Evolutionary conservation across 495 filamentous ascomycete species (phyloP).

Genomic region (Xylaria flabelliformis): DNA sequence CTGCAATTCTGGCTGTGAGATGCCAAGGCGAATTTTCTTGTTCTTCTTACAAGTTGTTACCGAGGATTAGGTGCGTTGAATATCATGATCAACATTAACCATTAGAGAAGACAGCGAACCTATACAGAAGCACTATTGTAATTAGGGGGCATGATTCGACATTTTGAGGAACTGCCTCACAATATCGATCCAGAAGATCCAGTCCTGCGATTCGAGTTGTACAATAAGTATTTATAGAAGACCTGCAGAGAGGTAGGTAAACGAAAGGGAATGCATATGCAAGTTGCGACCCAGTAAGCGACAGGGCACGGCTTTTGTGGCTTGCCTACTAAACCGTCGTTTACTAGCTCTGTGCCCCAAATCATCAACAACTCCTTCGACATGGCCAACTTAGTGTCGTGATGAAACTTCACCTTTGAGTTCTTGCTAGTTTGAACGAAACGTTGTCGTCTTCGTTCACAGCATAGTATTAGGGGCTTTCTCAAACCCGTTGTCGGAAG

Average conservation of each 20-base stretch:
- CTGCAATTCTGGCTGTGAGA: not conserved
- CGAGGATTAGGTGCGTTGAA: not conserved
- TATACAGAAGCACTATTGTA: not conserved
- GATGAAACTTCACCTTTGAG: not conserved
- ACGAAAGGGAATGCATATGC: slow-evolving; percentile 8
- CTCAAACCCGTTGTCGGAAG: not conserved
- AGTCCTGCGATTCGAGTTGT: not conserved
- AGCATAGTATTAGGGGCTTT: not conserved
- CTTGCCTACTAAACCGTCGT: not conserved
- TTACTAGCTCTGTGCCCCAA: not conserved
- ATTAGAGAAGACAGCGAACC: not conserved
- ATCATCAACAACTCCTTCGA: not conserved
- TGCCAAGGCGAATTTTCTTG: not conserved
- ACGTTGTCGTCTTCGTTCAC: not conserved
- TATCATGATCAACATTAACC: not conserved
- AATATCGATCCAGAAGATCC: not conserved
- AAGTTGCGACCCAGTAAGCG: not conserved
- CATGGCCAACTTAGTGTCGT: not conserved
- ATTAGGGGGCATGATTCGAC: not conserved
- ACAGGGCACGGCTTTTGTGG: not conserved
- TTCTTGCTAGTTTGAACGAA: not conserved
- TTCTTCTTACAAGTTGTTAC: not conserved
- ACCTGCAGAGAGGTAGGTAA: not conserved
- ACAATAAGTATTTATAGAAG: not conserved
- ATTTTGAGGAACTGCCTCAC: not conserved